phyloP scores from a whole-genome alignment of 805 yeast species.

The Clavispora vitiphila region DNA sequence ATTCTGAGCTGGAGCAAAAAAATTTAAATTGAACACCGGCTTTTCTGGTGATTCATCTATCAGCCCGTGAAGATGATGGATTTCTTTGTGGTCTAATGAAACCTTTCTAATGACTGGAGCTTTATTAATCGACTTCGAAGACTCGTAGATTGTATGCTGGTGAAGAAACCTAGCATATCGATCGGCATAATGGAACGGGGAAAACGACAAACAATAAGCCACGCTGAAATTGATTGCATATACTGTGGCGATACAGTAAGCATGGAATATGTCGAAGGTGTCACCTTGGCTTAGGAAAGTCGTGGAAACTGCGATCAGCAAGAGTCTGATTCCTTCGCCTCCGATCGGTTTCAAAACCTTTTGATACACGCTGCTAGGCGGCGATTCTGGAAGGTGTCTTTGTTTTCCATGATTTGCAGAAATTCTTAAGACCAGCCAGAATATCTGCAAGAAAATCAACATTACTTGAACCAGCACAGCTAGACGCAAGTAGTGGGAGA shows the following conservation, averaged over 20 bases:
- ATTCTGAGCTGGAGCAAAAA: conserved; percentile 1
- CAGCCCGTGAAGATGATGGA: no score
- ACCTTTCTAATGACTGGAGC: neutral
- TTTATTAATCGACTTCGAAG: neutral
- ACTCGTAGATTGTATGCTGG: conserved; percentile 4
- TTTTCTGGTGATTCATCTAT: neutral
- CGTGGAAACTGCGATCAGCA: neutral
- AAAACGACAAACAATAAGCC: conserved; percentile 6
- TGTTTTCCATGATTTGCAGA: neutral
- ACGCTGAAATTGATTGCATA: conserved; percentile 9
- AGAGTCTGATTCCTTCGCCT: conserved; percentile 6
- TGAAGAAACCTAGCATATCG: conserved; percentile 6
- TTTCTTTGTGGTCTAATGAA: neutral
- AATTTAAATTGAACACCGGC: conserved; percentile 10
- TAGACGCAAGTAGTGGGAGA: neutral
- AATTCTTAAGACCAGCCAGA: neutral
- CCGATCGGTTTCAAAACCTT: conserved; percentile 3
- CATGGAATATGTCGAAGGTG: neutral
- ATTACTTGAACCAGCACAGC: neutral
- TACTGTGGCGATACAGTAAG: conserved; percentile 1
- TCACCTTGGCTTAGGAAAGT: neutral
- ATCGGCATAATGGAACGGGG: conserved; percentile 7
- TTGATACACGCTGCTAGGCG: neutral
- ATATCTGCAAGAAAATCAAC: neutral
- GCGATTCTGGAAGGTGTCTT: neutral